phyloP scores from a whole-genome alignment of 805 yeast species.

The Metschnikowia similis region DNA sequence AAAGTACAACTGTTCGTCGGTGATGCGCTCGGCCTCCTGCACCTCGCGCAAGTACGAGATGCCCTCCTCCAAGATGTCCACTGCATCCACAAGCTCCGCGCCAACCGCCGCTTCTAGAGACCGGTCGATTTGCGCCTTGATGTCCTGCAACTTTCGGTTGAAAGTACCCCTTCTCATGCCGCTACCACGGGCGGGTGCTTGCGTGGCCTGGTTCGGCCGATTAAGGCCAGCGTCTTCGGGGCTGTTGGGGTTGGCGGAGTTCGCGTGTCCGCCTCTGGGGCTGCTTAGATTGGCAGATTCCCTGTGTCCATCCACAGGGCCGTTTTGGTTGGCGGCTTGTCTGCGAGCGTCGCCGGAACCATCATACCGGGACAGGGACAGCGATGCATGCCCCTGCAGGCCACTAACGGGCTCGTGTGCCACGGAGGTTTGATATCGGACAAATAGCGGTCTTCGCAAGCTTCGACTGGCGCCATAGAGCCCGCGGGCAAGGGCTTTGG shows the following conservation, averaged over 20 bases:
- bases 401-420: neutral
- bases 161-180: neutral
- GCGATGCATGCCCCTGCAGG: neutral
- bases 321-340: too few relatives aligned
- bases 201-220: too few relatives aligned
- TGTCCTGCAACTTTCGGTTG: slow-evolving; percentile 31
- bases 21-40: slow-evolving; percentile 30
- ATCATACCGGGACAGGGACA: too few relatives aligned
- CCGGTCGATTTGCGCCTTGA: slow-evolving; percentile 27
- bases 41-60: slow-evolving; percentile 35
- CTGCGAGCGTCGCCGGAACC: too few relatives aligned
- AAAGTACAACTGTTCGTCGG: slow-evolving; percentile 21
- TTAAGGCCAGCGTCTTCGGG: too few relatives aligned
- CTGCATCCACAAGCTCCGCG: slow-evolving; percentile 24
- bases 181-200: too few relatives aligned
- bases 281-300: too few relatives aligned
- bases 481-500: slow-evolving; percentile 10
- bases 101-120: slow-evolving; percentile 19
- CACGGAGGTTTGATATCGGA: slow-evolving; percentile 8
- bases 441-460: slow-evolving; percentile 7
- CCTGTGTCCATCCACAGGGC: too few relatives aligned
- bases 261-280: too few relatives aligned
- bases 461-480: slow-evolving; percentile 6
- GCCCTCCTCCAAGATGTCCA: slow-evolving; percentile 40
- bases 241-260: too few relatives aligned